Evolutionary conservation across 768 basidiomycete genomes (phyloP), one percentile per base, ranked within the genome.

Genomic region (Saitozyma podzolica): DNA sequence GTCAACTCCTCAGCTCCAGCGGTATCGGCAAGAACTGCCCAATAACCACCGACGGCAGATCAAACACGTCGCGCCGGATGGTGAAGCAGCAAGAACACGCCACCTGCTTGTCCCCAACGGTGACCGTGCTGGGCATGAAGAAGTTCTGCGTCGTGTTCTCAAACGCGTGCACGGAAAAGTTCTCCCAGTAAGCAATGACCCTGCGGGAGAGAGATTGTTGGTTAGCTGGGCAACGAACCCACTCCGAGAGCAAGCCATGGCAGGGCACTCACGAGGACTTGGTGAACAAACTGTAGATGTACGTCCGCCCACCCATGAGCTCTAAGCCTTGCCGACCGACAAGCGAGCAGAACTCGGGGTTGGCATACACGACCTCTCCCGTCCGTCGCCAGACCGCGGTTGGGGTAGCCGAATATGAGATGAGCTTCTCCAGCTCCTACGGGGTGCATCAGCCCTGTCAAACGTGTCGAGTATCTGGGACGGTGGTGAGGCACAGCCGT

Each of bases 321-420:
- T 97, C 92, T 65, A 90, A 88, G 79, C 88, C 84, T 9, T 86
- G 86, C 90, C 92, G 94, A 69, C 89, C 91, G 9, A 92, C 93
- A 65, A 99, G 83, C 85, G 91, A 88, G 78, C 89, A 91, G 76
- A 99, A 98, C 80, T 99, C 96, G 6, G 92, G 90, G 0, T 93
- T 94, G 52, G 93, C 96, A 51, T 96, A 87, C 74, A 92, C 94
- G 29, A 99, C 93, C 81, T 99, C 96, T 71, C 96, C 96, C 17
- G 96, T 99, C 55, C 96, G 85, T 50, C 96, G 88, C 95, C 95
- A 99, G 10, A 95, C 90, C 48, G 94, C 92, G 0, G 95, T 98
- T 2, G 95, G 95, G 39, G 95, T 98, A 10, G 95, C 95, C 70
- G 90, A 94, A 79, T 91, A 96, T 56, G 92, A 92, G 62, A 98